Evolutionary conservation across 2,329 filamentous ascomycete genomes (phyloP), one percentile per base, ranked within the genome.

Genomic region (Lachnellula arida): DNA sequence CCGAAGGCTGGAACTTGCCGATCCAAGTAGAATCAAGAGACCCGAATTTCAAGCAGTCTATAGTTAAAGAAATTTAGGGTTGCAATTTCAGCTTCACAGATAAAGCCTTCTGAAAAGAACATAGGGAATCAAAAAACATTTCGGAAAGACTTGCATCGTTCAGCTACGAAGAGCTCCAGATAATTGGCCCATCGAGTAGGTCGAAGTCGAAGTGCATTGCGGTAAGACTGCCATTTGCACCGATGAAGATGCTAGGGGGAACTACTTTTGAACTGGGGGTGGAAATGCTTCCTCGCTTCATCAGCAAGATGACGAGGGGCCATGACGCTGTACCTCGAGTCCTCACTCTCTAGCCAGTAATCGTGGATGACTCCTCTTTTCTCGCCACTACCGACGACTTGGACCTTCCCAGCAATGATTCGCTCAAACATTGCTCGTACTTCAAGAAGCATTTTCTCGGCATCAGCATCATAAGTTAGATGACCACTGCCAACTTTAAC

Each of bases 401-500:
- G 67, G 2, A 74, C 64, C 19, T 72, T 63, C 1, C 68, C 70
- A 5, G 55, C 60, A 35, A 74, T 62, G 2, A 73, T 68, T 25
- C 63, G 58, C 46, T 62, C 55, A 48, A 73, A 72, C 19, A 74
- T 62, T 3, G 53, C 56, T 54, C 67, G 65, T 15, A 74, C 66
- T 32, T 68, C 65, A 7, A 67, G 56, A 50, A 76, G 60, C 54
- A 73, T 70, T 32, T 68, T 61, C 51, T 71, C 70, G 2, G 68
- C 73, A 60, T 75, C 72, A 1, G 62, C 70, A 9, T 61, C 58
- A 35, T 67, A 62, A 1, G 73, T 76, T 28, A 70, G 63, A 63
- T 76, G 73, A 1, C 72, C 73, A 54, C 71, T 70, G 46, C 65
- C 66, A 46, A 73, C 55, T 46, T 59, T 58, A 23, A 68, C 66